Evolutionary conservation across 345 rosid genomes (phyloP).

Genomic region (Syzygium oleosum): DNA sequence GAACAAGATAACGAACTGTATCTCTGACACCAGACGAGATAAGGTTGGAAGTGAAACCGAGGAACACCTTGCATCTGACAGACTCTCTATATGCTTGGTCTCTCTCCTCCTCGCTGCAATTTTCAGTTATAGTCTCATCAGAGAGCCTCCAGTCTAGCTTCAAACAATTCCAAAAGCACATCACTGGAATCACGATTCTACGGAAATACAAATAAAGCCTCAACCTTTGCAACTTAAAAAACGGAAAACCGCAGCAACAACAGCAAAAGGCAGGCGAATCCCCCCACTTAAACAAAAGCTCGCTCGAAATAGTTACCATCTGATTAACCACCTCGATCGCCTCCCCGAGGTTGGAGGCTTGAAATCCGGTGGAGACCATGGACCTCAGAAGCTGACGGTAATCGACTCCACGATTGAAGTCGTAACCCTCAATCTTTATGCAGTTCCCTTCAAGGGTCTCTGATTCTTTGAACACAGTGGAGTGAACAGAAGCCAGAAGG

Average conservation of each 20-base stretch:
- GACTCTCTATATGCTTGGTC: constrained; percentile 53
- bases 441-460: constrained; percentile 38
- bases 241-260: background rate
- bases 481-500: constrained; percentile 44
- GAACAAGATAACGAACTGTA: constrained; percentile 67
- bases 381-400: constrained; percentile 53
- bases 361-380: constrained; percentile 83
- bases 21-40: constrained; percentile 92
- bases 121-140: constrained; percentile 51
- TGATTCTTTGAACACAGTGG: constrained; percentile 28
- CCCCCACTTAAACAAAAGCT: background rate
- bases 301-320: constrained; percentile 44
- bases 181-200: background rate
- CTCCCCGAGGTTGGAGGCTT: constrained; percentile 93
- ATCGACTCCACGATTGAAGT: constrained; percentile 34
- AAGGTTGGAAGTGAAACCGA: constrained; percentile 96
- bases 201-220: background rate
- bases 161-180: constrained; percentile 11
- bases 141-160: constrained; percentile 93
- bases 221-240: background rate
- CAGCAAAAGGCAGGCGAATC: background rate
- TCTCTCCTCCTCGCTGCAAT: constrained; percentile 67
- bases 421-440: constrained; percentile 69
- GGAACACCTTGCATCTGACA: constrained; percentile 74
- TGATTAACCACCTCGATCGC: constrained; percentile 69